Percentiles rank a stretch among this genome's conserved stretches.
phyloP scores from a whole-genome alignment of 1,139 yeast genomes.

The Hemisphaericaspora xylanilytica region DNA sequence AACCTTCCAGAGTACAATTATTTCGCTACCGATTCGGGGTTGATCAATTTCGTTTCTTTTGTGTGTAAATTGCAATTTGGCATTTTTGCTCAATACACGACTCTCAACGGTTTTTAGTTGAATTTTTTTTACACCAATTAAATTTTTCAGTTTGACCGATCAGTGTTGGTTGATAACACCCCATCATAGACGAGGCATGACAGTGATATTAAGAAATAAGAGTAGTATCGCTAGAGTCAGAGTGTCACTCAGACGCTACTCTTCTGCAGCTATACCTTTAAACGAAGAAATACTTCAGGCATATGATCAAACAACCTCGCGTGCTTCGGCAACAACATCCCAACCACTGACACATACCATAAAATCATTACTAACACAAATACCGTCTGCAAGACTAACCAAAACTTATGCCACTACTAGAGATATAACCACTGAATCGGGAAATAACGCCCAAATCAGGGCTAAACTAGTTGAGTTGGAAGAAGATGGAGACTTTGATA shows the following conservation, averaged over 20 bases:
- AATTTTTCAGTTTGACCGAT: not conserved
- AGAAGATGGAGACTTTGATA: constrained; percentile 7
- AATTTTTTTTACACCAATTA: not conserved
- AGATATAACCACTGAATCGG: not conserved
- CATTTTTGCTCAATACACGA: not conserved
- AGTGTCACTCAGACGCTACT: constrained; percentile 4
- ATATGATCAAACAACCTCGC: constrained; percentile 1
- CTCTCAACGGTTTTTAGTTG: not conserved
- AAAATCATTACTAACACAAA: constrained; percentile 2
- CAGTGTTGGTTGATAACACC: not conserved
- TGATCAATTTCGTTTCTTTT: too few species aligned
- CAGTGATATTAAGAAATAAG: constrained; percentile 3
- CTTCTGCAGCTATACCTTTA: constrained; percentile 6
- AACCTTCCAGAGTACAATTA: too few species aligned
- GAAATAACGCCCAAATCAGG: constrained; percentile 6
- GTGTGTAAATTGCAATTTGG: too few species aligned
- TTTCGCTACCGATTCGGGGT: too few species aligned
- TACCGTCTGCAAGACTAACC: constrained; percentile 11
- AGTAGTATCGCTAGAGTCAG: not conserved
- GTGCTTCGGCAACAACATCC: constrained; percentile 1
- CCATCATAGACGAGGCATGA: not conserved
- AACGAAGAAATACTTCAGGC: constrained; percentile 6
- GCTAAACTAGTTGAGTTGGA: constrained; percentile 9
- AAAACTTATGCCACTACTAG: constrained; percentile 8
- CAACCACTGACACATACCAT: too few species aligned